Percentiles rank a stretch among this genome's conserved stretches.
These are phyloP conservation scores for Cordyceps tenuipes DNA, from an alignment of 2,329 filamentous ascomycete genomes.

Conservation along the genomic window DNA sequence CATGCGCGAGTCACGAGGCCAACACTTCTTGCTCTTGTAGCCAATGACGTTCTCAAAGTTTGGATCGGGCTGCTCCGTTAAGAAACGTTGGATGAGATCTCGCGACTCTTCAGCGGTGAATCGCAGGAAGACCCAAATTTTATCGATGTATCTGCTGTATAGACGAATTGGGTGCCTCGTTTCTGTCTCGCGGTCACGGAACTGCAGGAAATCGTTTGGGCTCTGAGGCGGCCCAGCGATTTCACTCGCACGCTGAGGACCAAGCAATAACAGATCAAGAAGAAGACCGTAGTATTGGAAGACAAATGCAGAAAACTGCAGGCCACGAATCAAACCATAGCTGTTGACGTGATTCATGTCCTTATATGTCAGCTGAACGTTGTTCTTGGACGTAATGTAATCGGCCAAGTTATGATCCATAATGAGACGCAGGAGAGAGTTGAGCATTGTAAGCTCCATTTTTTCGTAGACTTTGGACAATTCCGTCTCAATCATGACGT, in stretches of 20 bases:
- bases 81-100: conserved; percentile 92
- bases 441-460: conserved; percentile 92
- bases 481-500: conserved; percentile 97
- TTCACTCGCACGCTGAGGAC: conserved; percentile 92
- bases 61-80: conserved; percentile 95
- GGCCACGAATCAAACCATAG: conserved; percentile 94
- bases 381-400: conserved; percentile 99
- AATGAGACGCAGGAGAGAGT: conserved; percentile 84
- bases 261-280: conserved; percentile 83
- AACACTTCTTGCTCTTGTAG: conserved; percentile 99
- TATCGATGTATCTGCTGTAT: conserved; percentile 97
- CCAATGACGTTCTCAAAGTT: conserved; percentile 99
- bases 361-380: conserved; percentile 97
- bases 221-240: conserved; percentile 89
- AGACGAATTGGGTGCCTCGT: conserved; percentile 89
- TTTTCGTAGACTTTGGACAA: conserved; percentile 99
- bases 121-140: conserved; percentile 95
- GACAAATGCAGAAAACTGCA: conserved; percentile 97
- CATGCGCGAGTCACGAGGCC: conserved; percentile 97
- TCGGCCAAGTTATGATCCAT: conserved; percentile 99
- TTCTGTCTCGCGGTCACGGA: conserved; percentile 87
- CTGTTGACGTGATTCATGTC: conserved; percentile 99
- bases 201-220: conserved; percentile 96
- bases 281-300: conserved; percentile 99
- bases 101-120: conserved; percentile 91